Conservation (phyloP, 768 basidiomycete genomes). For the Baorangia bicolor region DNA sequence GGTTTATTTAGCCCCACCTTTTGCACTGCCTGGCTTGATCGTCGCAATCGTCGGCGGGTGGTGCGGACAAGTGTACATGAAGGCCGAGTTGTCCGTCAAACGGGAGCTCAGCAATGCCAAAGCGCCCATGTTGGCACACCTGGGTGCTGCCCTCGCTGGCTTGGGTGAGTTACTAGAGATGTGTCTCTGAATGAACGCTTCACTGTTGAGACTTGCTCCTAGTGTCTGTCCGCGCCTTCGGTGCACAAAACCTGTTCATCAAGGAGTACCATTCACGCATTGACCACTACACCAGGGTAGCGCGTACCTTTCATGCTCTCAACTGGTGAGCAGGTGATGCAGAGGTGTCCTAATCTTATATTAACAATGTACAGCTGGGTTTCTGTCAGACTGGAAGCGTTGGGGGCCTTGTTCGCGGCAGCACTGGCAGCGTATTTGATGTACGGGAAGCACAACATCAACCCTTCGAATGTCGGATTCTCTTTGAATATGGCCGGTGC, state of each 20-base stretch:
- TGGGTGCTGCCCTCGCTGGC: conserved; percentile 14
- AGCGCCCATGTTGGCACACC: conserved; percentile 14
- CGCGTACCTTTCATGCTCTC: conserved; percentile 31
- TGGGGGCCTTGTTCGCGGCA: conserved; percentile 41
- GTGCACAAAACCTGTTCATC: conserved; percentile 31
- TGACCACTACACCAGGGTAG: conserved; percentile 33
- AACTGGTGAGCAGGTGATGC: conserved; percentile 16
- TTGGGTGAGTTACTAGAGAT: conserved; percentile 7
- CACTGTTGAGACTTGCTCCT: neutral
- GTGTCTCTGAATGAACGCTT: neutral
- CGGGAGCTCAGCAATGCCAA: conserved; percentile 28
- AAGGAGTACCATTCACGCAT: conserved; percentile 30
- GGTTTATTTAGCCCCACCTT: conserved; percentile 15
- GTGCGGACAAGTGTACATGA: conserved; percentile 42
- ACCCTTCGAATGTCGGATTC: conserved; percentile 20
- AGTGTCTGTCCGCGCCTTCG: conserved; percentile 43
- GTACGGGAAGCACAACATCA: conserved; percentile 23
- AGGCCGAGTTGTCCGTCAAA: conserved; percentile 40
- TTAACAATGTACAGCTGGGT: conserved; percentile 28
- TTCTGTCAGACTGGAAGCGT: conserved; percentile 38
- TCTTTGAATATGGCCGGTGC: conserved; percentile 11
- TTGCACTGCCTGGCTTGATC: conserved; percentile 25
- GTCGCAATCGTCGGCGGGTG: conserved; percentile 31
- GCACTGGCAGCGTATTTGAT: conserved; percentile 34
- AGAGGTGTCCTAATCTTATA: neutral